These are phyloP conservation scores for Calcarisporium arbuscula DNA, from an alignment of 2,329 filamentous ascomycete species.

Conservation along the genomic window DNA sequence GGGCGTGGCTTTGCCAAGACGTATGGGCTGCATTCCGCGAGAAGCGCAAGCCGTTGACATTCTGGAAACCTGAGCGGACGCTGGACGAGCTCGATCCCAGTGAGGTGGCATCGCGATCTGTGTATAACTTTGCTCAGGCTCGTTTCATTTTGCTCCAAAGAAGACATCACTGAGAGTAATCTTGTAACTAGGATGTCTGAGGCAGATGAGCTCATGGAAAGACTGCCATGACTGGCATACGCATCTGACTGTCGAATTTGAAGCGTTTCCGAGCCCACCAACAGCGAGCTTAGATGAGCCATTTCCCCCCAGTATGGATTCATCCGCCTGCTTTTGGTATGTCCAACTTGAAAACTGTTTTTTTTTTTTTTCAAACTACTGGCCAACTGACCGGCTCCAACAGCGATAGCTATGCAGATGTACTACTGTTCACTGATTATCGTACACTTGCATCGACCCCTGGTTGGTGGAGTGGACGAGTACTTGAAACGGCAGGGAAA, in stretches of 20 bases:
- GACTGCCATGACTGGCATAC: slow-evolving; percentile 25
- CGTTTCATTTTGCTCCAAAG: slow-evolving; percentile 10
- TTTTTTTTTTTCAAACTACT: no score
- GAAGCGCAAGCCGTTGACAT: slow-evolving; percentile 47
- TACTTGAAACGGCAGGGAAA: no score
- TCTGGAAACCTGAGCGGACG: slow-evolving; percentile 48
- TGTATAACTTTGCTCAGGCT: slow-evolving; percentile 46
- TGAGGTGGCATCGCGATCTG: slow-evolving; percentile 46
- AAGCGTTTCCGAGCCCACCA: slow-evolving; percentile 12
- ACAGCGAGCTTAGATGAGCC: no score
- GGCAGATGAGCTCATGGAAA: no score
- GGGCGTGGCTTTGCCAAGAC: slow-evolving; percentile 61
- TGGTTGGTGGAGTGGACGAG: no score
- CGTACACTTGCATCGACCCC: no score
- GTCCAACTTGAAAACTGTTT: no score
- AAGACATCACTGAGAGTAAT: slow-evolving; percentile 39
- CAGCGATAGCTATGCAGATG: no score
- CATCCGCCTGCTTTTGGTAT: slow-evolving; percentile 41
- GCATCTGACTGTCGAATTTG: slow-evolving; percentile 34
- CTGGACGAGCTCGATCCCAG: slow-evolving; percentile 42
- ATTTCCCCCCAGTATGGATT: slow-evolving; percentile 42
- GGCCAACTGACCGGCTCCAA: no score
- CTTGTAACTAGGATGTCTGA: slow-evolving; percentile 18
- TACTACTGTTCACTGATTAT: no score
- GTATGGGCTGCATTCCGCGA: slow-evolving; percentile 59